Evolutionary conservation across 805 yeast genomes (phyloP), one percentile per base, ranked within the genome.

Genomic region (Yarrowia sp.): DNA sequence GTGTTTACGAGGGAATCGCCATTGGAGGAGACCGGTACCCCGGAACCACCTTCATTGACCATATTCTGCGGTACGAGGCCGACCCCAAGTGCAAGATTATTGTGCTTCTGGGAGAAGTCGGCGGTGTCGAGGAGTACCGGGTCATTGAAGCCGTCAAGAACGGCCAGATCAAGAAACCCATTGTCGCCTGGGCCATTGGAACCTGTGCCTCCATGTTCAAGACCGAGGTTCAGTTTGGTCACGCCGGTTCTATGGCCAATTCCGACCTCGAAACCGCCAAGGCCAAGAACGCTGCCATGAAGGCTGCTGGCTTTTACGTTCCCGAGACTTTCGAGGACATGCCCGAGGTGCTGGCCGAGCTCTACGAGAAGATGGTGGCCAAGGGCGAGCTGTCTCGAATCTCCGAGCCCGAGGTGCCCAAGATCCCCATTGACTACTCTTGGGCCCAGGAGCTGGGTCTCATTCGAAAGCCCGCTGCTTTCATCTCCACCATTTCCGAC

Each of bases 251-350:
- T 73, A 83, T 85, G 77, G 86, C 87, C 72, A 83, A 87, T 77
- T 85, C 87, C 69, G 86, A 86, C 76, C 81, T 83, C 75, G 89
- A 87, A 79, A 87, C 87, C 67, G 89, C 89, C 68, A 79, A 77
- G 71, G 80, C 86, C 73, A 85, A 85, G 81, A 85, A 85, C 73
- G 83, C 84, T 69, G 87, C 89, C 70, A 91, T 93, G 79, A 88
- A 90, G 77, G 88, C 87, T 71, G 98, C 98, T 22, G 99, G 99
- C 1, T 91, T 93, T 78, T 85, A 87, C 72, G 95, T 90, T 65
- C 97, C 96, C 71, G 90, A 88, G 67, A 90, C 88, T 74, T 85
- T 79, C 68, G 82, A 79, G 72, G 82, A 79, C 67, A 68, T 79
- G 72, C 82, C 82, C 41, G 79, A 74, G 68, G 71, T 66, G 15